Base-by-base conservation (phyloP, 2,329 filamentous ascomycete species). In the Fusarium beomiforme region DNA sequence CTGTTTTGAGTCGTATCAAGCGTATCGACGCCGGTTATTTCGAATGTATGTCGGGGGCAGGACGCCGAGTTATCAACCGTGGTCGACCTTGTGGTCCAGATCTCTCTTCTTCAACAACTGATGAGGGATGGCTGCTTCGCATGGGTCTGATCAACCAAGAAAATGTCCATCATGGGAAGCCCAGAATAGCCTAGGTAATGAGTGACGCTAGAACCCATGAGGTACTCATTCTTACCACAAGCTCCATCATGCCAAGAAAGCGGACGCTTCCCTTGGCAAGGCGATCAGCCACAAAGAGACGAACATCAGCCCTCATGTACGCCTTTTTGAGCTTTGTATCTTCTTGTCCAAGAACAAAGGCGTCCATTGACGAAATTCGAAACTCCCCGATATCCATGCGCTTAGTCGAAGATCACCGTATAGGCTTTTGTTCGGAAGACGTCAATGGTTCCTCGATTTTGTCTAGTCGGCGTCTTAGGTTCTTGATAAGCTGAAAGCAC, bases 351-450 rank as follows among this genome's bases (percentile, higher is more conserved):
- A 87, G 74, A 8, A 87, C 80, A 64, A 82, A 87, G 16, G 80
- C 84, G 67, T 88, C 86, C 84, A 88, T 85, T 24, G 83, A 80
- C 2, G 85, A 87, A 17, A 85, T 83, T 36, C 84, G 82, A 73
- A 86, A 86, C 12, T 77, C 79, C 23, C 84, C 82, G 46, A 87
- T 84, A 47, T 87, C 85, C 21, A 79, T 69, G 19, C 69, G 66
- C 19, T 36, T 56, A 5, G 47, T 49, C 11, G 58, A 24, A n/a
- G 67, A 23, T 14, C 58, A 42, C 2, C 58, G 31, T 5, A 53
- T 44, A 13, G 59, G 39, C 2, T 59, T 29, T 5, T 54, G 43
- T 34, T 79, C 78, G 6, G 76, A 79, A 9, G 84, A 86, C 8
- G 81, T 83, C 65, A 83, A 75, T 3, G 82, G 84, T 49, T 79